phyloP scores from a whole-genome alignment of 108 stramenopile species.

The Conticribra weissflogii region DNA sequence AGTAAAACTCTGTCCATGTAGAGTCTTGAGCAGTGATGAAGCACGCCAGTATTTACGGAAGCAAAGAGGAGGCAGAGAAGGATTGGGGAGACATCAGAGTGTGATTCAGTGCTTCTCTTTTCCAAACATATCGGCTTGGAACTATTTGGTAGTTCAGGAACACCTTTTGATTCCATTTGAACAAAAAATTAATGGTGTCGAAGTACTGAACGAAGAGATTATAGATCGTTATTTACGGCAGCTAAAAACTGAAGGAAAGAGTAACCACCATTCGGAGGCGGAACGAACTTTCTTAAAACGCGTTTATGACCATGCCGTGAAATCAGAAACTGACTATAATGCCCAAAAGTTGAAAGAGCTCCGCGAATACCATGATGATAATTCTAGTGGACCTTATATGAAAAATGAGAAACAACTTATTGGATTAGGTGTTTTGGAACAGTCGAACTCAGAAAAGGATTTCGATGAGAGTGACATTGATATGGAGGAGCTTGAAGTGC shows the following conservation, averaged over 20 bases:
- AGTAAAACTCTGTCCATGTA: constrained; percentile 12
- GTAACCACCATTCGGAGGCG: background rate
- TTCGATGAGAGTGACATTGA: constrained; percentile 5
- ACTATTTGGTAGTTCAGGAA: background rate
- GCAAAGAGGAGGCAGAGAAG: background rate
- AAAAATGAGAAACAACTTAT: background rate
- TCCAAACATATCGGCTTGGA: constrained; percentile 2
- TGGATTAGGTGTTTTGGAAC: background rate
- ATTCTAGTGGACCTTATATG: background rate
- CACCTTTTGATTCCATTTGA: constrained; percentile 3
- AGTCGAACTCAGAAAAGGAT: background rate
- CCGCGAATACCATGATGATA: background rate
- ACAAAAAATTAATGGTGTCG: background rate
- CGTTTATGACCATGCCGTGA: constrained; percentile 2
- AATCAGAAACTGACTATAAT: background rate
- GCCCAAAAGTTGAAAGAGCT: background rate
- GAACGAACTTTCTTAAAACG: background rate
- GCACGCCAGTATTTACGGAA: constrained; percentile 7
- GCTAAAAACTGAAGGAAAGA: background rate
- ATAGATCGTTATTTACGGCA: constrained; percentile 4
- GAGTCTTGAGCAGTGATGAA: constrained; percentile 15
- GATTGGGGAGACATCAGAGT: background rate
- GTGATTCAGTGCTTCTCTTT: constrained; percentile 9
- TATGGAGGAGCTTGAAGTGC: constrained; percentile 34
- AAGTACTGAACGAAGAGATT: background rate